These are phyloP conservation scores for Erodium maritimum DNA, from an alignment of 345 rosid species.

Conservation along the genomic window DNA sequence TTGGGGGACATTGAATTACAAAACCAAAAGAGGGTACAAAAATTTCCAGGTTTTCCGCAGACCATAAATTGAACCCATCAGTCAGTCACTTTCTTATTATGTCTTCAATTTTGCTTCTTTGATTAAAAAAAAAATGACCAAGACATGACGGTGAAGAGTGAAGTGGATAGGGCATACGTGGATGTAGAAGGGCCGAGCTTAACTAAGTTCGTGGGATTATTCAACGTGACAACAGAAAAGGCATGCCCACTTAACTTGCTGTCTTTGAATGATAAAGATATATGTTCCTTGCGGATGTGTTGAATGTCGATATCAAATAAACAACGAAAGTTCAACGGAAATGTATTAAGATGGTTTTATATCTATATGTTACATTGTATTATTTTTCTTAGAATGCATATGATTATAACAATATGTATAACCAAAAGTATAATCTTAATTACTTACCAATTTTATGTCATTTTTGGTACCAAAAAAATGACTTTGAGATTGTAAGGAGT, in stretches of 20 bases:
- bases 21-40: not conserved
- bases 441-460: no score
- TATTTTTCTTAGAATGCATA: no score
- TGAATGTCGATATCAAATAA: not conserved
- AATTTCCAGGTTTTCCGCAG: conserved; percentile 5
- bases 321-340: not conserved
- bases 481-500: no score
- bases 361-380: no score
- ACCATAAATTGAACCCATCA: conserved; percentile 2
- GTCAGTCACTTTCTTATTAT: conserved; percentile 4
- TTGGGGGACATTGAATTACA: not conserved
- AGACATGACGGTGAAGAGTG: not conserved
- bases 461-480: no score
- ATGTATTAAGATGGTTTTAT: not conserved
- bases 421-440: no score
- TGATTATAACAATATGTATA: no score
- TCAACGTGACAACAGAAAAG: conserved; percentile 16
- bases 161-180: conserved; percentile 2
- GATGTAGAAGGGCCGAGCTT: conserved; percentile 10
- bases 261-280: conserved; percentile 8
- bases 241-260: conserved; percentile 19
- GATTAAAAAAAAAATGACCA: no score
- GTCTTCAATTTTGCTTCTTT: no score
- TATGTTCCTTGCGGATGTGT: not conserved
- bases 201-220: conserved; percentile 10